Evolutionary conservation across 1,284 basidiomycete species (phyloP).

Genomic region (Cerrena zonata): DNA sequence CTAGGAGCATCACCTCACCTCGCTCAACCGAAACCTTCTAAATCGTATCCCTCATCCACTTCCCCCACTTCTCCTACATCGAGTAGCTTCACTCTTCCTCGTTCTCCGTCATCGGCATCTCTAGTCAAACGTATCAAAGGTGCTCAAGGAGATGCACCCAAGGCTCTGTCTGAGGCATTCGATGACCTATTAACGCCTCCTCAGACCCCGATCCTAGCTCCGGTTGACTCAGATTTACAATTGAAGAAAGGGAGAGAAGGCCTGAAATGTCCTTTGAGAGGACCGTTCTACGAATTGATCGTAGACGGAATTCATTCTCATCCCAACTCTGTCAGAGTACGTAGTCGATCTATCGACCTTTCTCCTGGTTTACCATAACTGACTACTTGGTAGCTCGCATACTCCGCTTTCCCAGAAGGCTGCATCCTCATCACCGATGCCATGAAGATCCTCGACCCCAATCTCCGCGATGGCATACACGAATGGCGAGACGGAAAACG

Average conservation of each 20-base stretch:
- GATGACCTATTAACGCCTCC: conserved; percentile 59
- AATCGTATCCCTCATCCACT: conserved; percentile 20
- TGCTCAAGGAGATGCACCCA: conserved; percentile 17
- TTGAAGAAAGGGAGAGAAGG: conserved; percentile 32
- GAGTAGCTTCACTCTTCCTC: conserved; percentile 15
- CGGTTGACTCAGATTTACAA: conserved; percentile 21
- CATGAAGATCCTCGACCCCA: conserved; percentile 78
- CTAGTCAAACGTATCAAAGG: conserved; percentile 18
- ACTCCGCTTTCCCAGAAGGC: conserved; percentile 74
- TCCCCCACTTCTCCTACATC: conserved; percentile 23
- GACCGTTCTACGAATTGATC: conserved; percentile 84
- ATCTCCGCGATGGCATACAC: conserved; percentile 77
- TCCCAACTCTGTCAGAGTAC: conserved; percentile 79
- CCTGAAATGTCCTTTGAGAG: conserved; percentile 47
- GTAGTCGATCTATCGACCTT: conserved; percentile 21
- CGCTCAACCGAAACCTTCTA: conserved; percentile 25
- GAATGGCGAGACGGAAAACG: conserved; percentile 79
- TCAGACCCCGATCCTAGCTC: conserved; percentile 40
- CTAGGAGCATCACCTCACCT: conserved; percentile 71
- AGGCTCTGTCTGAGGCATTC: conserved; percentile 54
- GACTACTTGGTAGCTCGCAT: conserved; percentile 57
- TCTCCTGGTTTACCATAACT: conserved; percentile 2
- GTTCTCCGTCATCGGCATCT: conserved; percentile 8
- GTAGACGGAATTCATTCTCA: conserved; percentile 89
- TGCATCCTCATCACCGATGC: conserved; percentile 88